Base-by-base conservation (phyloP, 768 basidiomycete species). In the Phlebiopsis gigantea region DNA sequence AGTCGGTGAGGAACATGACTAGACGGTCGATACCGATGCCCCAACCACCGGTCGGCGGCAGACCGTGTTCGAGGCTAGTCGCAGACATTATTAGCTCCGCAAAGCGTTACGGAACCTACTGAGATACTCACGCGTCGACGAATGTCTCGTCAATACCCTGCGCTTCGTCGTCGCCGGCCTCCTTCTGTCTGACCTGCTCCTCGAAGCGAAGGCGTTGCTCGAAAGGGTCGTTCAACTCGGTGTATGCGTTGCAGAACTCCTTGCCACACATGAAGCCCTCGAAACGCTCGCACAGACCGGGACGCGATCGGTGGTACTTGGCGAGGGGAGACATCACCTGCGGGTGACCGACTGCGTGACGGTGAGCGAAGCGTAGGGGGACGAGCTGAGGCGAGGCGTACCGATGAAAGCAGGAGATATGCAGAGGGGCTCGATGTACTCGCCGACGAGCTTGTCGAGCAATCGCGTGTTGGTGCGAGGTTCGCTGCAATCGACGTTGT, bases 251-350 rank as follows among this genome's bases (percentile, higher is more conserved):
- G 79, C 93, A 95, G 72, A 98, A 86, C 74, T 98, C 96, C 79
- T 97, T 95, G 57, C 93, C 93, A 53, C 93, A 96, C 81, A 99
- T 82, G 82, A 99, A 99, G 8, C 85, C 93, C 71, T 99, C 97
- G 76, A 99, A 99, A 17, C 97, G 93, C 72, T 99, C 97, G 72
- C 97, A 98, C 24, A 99, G 80, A 39, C 97, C 97, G 0, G 94
- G 92, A 42, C 92, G 85, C n/a, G 90, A 91, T 61, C 97, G 91
- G 72, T 98, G 95, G 83, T 90, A 92, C 77, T 99, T 99, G 71
- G 97, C 97, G 31, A 99, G 85, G 2, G 97, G 97, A 0, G 96
- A 98, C 97, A 99, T 99, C 62, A 98, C 93, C 77, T 98, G 95
- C 15, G 97, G 97, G 74, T 98, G 97, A 28, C 97, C 97, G 60